Conservation (phyloP, 106 monocot species). For the Amphibolis antarctica region DNA sequence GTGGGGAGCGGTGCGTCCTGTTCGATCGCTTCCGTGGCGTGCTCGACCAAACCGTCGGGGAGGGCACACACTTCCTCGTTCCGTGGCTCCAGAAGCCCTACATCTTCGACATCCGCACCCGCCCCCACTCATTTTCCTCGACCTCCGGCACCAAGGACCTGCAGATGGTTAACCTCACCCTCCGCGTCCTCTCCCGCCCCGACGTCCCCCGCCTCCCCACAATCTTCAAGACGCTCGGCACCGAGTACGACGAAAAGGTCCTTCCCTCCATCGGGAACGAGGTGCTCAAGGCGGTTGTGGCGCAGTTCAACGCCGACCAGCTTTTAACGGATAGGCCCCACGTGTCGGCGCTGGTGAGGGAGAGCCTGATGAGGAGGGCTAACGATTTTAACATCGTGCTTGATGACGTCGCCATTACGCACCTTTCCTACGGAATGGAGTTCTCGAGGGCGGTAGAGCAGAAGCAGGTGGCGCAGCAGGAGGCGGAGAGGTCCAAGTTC, state of each 20-base stretch:
- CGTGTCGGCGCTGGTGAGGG: slow-evolving; percentile 42
- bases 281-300: slow-evolving; percentile 62
- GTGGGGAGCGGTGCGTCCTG: slow-evolving; percentile 64
- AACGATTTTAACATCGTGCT: slow-evolving; percentile 54
- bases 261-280: slow-evolving; percentile 85
- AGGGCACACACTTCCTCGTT: slow-evolving; percentile 72
- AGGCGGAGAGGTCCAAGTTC: slow-evolving; percentile 66
- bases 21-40: slow-evolving; percentile 87
- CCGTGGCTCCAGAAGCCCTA: slow-evolving; percentile 81
- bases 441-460: slow-evolving; percentile 63
- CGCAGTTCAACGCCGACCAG: slow-evolving; percentile 79
- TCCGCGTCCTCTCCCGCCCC: slow-evolving; percentile 70
- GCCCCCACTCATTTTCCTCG: slow-evolving; percentile 86
- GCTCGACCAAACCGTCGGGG: slow-evolving; percentile 51
- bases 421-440: slow-evolving; percentile 53
- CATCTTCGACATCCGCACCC: slow-evolving; percentile 87
- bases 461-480: slow-evolving; percentile 88
- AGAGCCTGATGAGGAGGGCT: slow-evolving; percentile 39
- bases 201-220: slow-evolving; percentile 46
- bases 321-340: slow-evolving; percentile 61
- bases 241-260: slow-evolving; percentile 87
- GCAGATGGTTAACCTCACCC: slow-evolving; percentile 93
- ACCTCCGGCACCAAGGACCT: slow-evolving; percentile 94
- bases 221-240: slow-evolving; percentile 69
- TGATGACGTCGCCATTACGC: slow-evolving; percentile 61